These are phyloP conservation scores for Ogataea nonfermentans DNA, from an alignment of 805 yeast species.

Conservation along the genomic window DNA sequence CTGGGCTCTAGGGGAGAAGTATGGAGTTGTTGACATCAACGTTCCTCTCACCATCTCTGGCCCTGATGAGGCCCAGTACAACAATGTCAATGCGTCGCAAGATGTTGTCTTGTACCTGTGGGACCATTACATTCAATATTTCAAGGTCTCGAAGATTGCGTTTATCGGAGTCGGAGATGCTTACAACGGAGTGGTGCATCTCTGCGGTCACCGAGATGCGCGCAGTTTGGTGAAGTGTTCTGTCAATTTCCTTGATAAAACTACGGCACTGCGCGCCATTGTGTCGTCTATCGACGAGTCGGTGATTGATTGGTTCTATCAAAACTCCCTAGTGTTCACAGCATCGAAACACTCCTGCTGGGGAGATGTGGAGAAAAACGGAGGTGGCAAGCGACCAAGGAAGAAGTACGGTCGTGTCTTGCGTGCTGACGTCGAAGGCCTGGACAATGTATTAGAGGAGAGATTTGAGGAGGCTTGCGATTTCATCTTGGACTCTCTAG, in stretches of 20 bases:
- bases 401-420: constrained; percentile 89
- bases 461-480: constrained; percentile 84
- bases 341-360: constrained; percentile 75
- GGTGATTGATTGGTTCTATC: constrained; percentile 87
- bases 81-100: constrained; percentile 66
- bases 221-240: constrained; percentile 65
- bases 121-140: constrained; percentile 86
- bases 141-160: constrained; percentile 66
- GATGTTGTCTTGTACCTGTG: constrained; percentile 77
- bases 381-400: constrained; percentile 66
- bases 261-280: constrained; percentile 67
- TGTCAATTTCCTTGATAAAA: constrained; percentile 64
- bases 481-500: constrained; percentile 75
- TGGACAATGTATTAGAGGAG: constrained; percentile 75
- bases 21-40: constrained; percentile 82
- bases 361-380: constrained; percentile 44
- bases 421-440: constrained; percentile 66
- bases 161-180: constrained; percentile 91
- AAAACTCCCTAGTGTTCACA: constrained; percentile 80
- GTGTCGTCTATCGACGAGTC: constrained; percentile 88
- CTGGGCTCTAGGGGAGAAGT: constrained; percentile 57
- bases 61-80: constrained; percentile 50
- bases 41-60: constrained; percentile 59
- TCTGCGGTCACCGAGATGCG: constrained; percentile 79
- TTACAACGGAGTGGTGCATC: constrained; percentile 79